These are phyloP conservation scores for Ustilago curta DNA, from an alignment of 1,284 basidiomycete genomes.

Conservation along the genomic window DNA sequence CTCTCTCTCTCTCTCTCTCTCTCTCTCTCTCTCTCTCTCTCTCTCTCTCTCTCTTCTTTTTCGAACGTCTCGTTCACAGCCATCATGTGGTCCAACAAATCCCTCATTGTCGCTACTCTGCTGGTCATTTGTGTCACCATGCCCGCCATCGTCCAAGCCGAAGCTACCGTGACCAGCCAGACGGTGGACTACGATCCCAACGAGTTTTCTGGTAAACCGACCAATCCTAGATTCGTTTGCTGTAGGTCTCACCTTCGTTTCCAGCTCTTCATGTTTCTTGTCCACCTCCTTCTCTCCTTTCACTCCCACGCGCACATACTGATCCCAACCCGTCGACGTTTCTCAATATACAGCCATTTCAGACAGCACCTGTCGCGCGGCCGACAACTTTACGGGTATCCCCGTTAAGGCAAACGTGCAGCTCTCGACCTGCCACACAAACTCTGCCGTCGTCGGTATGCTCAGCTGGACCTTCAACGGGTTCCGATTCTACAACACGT, in stretches of 20 bases:
- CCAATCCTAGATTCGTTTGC: conserved; percentile 2
- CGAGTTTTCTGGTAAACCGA: neutral
- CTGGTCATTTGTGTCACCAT: neutral
- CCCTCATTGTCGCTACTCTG: neutral
- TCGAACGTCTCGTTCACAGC: too few relatives aligned
- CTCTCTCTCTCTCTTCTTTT: neutral
- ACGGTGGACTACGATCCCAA: neutral
- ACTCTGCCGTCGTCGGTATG: too few relatives aligned
- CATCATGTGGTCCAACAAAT: neutral
- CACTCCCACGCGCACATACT: too few relatives aligned
- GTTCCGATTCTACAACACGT: neutral
- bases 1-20: too few relatives aligned
- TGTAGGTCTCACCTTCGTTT: neutral
- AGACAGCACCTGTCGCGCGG: neutral
- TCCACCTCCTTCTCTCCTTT: too few relatives aligned
- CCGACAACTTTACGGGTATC: neutral
- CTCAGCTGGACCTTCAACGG: too few relatives aligned
- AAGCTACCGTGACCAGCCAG: neutral
- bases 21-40: too few relatives aligned
- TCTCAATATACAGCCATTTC: neutral
- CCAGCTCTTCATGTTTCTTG: neutral
- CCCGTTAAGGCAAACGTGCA: neutral
- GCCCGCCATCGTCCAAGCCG: neutral
- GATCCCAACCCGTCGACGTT: too few relatives aligned
- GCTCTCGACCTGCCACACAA: conserved; percentile 3